These are phyloP conservation scores for Phymatotrichopsis omnivora DNA, from an alignment of 2,329 filamentous ascomycete genomes.

Conservation along the genomic window DNA sequence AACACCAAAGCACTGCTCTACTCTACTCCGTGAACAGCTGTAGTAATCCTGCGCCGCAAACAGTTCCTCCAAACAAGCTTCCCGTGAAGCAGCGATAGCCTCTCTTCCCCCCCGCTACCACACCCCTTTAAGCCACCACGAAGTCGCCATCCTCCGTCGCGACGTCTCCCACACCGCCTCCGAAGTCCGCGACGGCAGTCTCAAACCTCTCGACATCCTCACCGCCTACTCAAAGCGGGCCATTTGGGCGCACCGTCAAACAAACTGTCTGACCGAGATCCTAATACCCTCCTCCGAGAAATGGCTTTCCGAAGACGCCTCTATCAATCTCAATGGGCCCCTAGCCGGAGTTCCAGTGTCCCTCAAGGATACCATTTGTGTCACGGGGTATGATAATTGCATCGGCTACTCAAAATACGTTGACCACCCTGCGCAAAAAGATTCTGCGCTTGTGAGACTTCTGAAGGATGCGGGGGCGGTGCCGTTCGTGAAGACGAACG, in stretches of 20 bases:
- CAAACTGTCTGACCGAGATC: constrained; percentile 83
- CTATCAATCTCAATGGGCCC: constrained; percentile 40
- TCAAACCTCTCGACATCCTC: constrained; percentile 63
- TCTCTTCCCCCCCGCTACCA: constrained; percentile 57
- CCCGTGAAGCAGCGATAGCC: constrained; percentile 60
- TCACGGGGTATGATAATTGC: constrained; percentile 71
- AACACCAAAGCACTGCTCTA: neutral
- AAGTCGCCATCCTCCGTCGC: constrained; percentile 57
- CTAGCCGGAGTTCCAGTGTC: constrained; percentile 80
- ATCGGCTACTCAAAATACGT: constrained; percentile 70
- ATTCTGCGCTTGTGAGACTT: constrained; percentile 64
- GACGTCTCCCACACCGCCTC: constrained; percentile 70
- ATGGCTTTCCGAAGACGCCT: constrained; percentile 50
- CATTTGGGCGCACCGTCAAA: constrained; percentile 70
- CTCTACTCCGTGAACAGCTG: neutral
- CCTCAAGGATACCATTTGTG: constrained; percentile 69
- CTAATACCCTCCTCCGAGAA: constrained; percentile 67
- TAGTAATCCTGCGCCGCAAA: constrained; percentile 14
- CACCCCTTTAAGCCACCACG: constrained; percentile 51
- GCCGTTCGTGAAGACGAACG: constrained; percentile 85
- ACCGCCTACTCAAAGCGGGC: constrained; percentile 79
- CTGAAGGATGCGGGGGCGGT: constrained; percentile 82
- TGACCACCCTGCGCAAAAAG: constrained; percentile 53
- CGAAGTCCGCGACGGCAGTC: constrained; percentile 59
- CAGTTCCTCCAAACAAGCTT: constrained; percentile 69